phyloP scores from a whole-genome alignment of 2,329 filamentous ascomycete genomes.

The Leptographium radiaticola region DNA sequence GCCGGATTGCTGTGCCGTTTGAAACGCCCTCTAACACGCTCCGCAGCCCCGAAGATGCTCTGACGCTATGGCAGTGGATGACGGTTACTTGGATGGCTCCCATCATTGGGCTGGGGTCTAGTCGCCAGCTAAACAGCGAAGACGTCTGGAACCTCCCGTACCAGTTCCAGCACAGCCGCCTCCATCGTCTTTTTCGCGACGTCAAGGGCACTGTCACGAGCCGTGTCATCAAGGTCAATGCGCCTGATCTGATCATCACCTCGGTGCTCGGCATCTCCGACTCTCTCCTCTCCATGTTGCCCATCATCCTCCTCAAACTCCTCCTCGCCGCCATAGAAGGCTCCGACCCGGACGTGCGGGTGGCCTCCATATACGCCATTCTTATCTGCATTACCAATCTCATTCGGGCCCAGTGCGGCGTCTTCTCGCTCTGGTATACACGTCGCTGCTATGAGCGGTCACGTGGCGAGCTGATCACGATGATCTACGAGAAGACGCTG shows the following conservation, averaged over 20 bases:
- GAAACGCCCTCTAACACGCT: constrained; percentile 38
- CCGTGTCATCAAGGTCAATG: constrained; percentile 62
- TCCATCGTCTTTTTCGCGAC: constrained; percentile 63
- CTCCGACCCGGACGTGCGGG: constrained; percentile 31
- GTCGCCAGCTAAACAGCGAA: constrained; percentile 56
- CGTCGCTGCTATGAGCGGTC: constrained; percentile 73
- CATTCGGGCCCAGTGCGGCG: constrained; percentile 48
- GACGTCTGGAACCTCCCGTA: constrained; percentile 73
- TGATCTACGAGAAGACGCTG: constrained; percentile 36
- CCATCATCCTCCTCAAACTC: constrained; percentile 58
- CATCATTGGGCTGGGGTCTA: constrained; percentile 51
- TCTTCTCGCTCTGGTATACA: constrained; percentile 70
- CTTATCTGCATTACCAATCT: constrained; percentile 49
- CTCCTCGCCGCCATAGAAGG: constrained; percentile 55
- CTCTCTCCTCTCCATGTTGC: constrained; percentile 38
- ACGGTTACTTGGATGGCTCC: constrained; percentile 72
- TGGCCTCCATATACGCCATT: constrained; percentile 52
- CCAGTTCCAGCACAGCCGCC: constrained; percentile 66
- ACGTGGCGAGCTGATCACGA: constrained; percentile 69
- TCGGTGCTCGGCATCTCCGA: constrained; percentile 51
- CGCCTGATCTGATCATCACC: constrained; percentile 61
- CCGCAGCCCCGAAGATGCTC: constrained; percentile 67
- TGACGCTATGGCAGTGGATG: constrained; percentile 75
- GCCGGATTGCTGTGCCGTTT: constrained; percentile 42
- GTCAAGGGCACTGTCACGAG: constrained; percentile 59